Base-by-base conservation (phyloP, 1,139 yeast species). In the Debaryomyces singareniensis region DNA sequence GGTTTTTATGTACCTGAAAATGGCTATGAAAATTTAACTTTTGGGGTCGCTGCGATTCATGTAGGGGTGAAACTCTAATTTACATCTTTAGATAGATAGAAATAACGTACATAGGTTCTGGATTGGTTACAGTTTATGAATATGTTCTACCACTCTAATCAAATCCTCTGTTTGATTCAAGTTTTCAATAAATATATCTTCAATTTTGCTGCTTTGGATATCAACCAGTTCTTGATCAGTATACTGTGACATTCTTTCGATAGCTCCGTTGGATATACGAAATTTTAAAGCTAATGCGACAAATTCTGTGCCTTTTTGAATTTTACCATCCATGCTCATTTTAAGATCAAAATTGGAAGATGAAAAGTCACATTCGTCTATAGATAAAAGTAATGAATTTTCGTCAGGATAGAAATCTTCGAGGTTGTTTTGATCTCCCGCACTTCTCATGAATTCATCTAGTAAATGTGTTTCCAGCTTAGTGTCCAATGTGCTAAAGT, bases 11-110 rank as follows among this genome's bases (percentile, higher is more conserved):
- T 85, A 34, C 74, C 74, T 13, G 93, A 93, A 42, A 74, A 74
- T 34, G 98, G 98, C 30, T 91, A 89, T 55, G 97, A 91, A 62
- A 84, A 85, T 58, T 69, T 91, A 50, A 84, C 96, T n/a, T 85
- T 85, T 57, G 99, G 99, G 34, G 83, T 89, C 33, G 96, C 97
- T 32, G 87, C 96, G 31, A 87, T 91, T 40, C 99, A 91, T 52
- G 78, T 89, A 54, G 99, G 98, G 45, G 86, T 91, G 36, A 91
- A 91, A 61, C 69, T 84, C 33, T 67, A 50, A 31, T 10, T 7
- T 13, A 14, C 13, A 15, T n/a, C n/a, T n/a, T n/a, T n/a, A n/a
- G n/a, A n/a, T n/a, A n/a, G 14, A 12, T 18, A 18, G n/a, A 18
- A 18, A n/a, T 18, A 18, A 26, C n/a, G 24, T 20, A n/a, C 5